Evolutionary conservation across 768 basidiomycete species (phyloP).

Genomic region (Boletales sp.): DNA sequence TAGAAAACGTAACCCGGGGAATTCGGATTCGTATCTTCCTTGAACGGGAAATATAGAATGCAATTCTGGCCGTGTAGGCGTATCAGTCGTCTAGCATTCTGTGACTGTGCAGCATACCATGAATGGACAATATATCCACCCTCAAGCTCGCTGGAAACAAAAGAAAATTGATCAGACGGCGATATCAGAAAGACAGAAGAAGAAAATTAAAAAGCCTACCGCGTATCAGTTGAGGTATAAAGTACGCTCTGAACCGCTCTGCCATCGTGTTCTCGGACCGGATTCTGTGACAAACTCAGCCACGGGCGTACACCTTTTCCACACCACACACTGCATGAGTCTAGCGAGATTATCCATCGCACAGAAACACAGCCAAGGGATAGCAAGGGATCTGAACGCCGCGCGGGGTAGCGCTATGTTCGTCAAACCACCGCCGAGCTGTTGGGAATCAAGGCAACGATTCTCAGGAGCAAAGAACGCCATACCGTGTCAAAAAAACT

Average conservation of each 20-base stretch:
- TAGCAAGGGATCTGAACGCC: conserved; percentile 19
- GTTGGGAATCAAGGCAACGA: background rate
- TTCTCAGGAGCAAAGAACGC: background rate
- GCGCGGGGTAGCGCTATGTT: background rate
- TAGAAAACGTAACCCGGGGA: conserved; percentile 35
- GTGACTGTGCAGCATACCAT: conserved; percentile 9
- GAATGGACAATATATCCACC: conserved; percentile 18
- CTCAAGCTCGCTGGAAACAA: conserved; percentile 20
- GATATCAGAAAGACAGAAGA: background rate
- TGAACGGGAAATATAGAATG: conserved; percentile 11
- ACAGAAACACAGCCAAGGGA: conserved; percentile 26
- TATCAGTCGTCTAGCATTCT: background rate
- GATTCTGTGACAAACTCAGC: conserved; percentile 11
- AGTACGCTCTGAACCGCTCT: conserved; percentile 35
- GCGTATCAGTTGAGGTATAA: conserved; percentile 37
- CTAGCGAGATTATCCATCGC: conserved; percentile 20
- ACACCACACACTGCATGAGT: conserved; percentile 19
- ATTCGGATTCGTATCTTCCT: conserved; percentile 28
- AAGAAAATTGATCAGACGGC: conserved; percentile 2
- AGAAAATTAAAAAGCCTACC: conserved; percentile 21
- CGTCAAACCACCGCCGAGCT: conserved; percentile 14
- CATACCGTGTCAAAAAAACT: conserved; percentile 27
- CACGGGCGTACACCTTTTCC: background rate
- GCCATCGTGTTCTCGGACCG: conserved; percentile 18
- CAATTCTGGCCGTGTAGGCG: conserved; percentile 9